Evolutionary conservation across 805 yeast species (phyloP), one percentile per base, ranked within the genome.

Genomic region (Hanseniaspora mollemarum): DNA sequence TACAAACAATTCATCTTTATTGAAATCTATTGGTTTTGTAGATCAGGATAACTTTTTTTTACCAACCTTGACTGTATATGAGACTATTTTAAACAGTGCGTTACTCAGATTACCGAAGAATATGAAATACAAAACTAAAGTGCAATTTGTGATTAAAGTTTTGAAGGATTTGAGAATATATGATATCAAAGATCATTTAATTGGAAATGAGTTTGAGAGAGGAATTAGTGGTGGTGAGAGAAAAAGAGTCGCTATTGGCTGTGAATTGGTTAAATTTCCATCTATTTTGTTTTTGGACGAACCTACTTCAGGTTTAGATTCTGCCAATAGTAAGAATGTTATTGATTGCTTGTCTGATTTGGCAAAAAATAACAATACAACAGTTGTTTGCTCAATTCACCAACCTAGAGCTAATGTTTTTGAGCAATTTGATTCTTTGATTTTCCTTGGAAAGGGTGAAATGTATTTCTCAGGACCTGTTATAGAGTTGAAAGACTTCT

Each of bases 321-420:
- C 96, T 7, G 90, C 77, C 62, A 90, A 88, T 66, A 97, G 98
- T 0, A 80, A 77, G 60, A 87, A 88, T 58, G 98, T 92, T 7
- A 73, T 92, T 40, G 96, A 87, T 54, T 76, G 87, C 54, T 71
- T 92, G 41, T 90, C 84, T 2, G 75, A 83, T 52, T 71, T 92
- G 53, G 86, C 96, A 0, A 73, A 80, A 53, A 82, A 80, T 58
- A 84, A 81, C 64, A 80, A 83, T 54, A 78, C 97, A 62, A 90
- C 98, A 0, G 79, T 92, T 44, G 77, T 92, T 1, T 83, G 92
- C 62, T 87, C 98, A 0, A 92, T 92, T 56, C 98, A 92, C 67
- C 98, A 92, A 63, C 98, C 98, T 10, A 75, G 98, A 60, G 85
- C 96, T 52, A 92, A 92, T 61, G 90, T 92, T 62, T 96, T 92